Evolutionary conservation across 2,329 filamentous ascomycete species (phyloP).

Genomic region (Penicillium sp.): DNA sequence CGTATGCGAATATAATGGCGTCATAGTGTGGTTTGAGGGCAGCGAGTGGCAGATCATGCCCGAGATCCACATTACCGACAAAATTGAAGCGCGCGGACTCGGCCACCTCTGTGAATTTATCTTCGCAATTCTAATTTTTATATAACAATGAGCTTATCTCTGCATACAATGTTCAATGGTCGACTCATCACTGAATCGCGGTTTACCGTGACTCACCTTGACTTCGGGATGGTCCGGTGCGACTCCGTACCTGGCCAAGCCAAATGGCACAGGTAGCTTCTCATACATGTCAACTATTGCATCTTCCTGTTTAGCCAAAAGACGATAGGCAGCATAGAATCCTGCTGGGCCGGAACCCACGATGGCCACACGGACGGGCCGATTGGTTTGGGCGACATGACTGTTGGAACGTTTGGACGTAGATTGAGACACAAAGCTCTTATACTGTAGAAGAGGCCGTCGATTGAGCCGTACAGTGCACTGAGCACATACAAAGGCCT

Average conservation of each 20-base stretch:
- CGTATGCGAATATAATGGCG: slow-evolving; percentile 88
- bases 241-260: slow-evolving; percentile 87
- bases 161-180: background rate
- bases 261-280: slow-evolving; percentile 85
- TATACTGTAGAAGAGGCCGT: slow-evolving; percentile 5
- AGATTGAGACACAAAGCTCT: slow-evolving; percentile 4
- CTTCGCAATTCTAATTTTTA: slow-evolving; percentile 74
- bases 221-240: slow-evolving; percentile 99
- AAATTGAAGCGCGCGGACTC: slow-evolving; percentile 80
- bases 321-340: slow-evolving; percentile 87
- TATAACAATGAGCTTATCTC: background rate
- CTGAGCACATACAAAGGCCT: slow-evolving; percentile 29
- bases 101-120: slow-evolving; percentile 88
- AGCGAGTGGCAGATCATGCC: slow-evolving; percentile 64
- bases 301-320: slow-evolving; percentile 71
- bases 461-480: slow-evolving; percentile 25
- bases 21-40: slow-evolving; percentile 80
- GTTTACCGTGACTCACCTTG: slow-evolving; percentile 60
- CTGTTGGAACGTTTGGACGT: slow-evolving; percentile 30
- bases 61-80: slow-evolving; percentile 82
- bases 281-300: slow-evolving; percentile 94
- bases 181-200: background rate
- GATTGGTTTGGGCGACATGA: slow-evolving; percentile 34
- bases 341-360: slow-evolving; percentile 93
- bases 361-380: slow-evolving; percentile 74